phyloP scores from a whole-genome alignment of 805 yeast species.

The Yarrowia hollandica region DNA sequence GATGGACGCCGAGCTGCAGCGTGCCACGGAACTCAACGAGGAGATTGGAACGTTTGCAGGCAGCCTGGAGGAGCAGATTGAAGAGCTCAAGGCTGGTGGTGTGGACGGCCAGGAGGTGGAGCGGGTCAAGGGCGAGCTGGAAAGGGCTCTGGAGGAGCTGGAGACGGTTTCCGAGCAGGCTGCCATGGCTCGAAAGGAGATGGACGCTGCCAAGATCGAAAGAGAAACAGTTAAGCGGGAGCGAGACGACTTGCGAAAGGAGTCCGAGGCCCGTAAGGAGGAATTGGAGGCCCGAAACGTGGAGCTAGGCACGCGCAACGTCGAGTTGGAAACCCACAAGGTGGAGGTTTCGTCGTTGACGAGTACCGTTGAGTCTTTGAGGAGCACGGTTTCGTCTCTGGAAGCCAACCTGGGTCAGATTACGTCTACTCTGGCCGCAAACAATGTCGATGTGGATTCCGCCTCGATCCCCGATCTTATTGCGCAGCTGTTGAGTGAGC shows the following conservation, averaged over 20 bases:
- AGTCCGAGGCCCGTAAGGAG: background rate
- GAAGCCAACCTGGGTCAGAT: background rate
- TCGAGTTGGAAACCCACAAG: background rate
- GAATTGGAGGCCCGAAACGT: background rate
- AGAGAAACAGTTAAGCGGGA: background rate
- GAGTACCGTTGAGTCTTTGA: background rate
- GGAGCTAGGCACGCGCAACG: background rate
- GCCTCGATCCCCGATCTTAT: background rate
- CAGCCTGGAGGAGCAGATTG: slow-evolving; percentile 6
- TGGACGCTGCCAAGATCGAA: background rate
- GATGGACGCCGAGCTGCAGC: slow-evolving; percentile 10
- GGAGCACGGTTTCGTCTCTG: background rate
- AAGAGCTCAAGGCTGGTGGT: background rate
- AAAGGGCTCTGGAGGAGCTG: background rate
- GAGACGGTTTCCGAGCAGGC: slow-evolving; percentile 1
- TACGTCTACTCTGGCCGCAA: background rate
- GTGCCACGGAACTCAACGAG: slow-evolving; percentile 21
- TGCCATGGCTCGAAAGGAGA: background rate
- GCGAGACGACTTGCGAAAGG: background rate
- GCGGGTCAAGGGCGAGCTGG: slow-evolving; percentile 10
- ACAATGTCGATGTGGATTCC: background rate
- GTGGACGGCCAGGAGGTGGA: slow-evolving; percentile 6
- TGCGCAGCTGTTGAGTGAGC: background rate
- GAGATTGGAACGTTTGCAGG: background rate
- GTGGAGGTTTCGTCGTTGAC: background rate